Percentiles rank a stretch among this genome's conserved stretches.
Evolutionary conservation across 164 flowering plant species (phyloP).

Genomic region (Vitis cinerea): DNA sequence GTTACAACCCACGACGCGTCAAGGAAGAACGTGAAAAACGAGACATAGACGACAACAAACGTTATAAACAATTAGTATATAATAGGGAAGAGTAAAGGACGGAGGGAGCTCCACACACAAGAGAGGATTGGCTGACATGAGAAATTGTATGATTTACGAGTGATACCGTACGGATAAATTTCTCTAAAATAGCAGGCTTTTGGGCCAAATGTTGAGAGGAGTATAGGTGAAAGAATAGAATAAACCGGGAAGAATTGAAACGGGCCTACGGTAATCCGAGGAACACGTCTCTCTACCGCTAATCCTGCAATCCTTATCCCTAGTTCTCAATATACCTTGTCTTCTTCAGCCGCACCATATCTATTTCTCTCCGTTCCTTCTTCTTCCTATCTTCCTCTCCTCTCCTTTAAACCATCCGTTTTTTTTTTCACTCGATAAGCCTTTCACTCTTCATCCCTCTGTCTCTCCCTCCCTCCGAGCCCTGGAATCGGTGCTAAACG

Average conservation of each 20-base stretch:
- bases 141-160: no score
- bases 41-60: conserved; percentile 16
- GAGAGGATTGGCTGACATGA: no score
- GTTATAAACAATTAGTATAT: not conserved
- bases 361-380: conserved; percentile 15
- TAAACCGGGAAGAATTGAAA: not conserved
- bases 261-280: conserved; percentile 49
- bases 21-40: conserved; percentile 29
- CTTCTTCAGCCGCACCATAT: conserved; percentile 24
- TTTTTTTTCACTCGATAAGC: no score
- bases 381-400: not conserved
- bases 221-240: no score
- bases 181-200: not conserved
- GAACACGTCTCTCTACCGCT: conserved; percentile 35
- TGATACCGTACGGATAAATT: no score
- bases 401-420: no score
- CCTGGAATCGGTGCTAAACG: no score
- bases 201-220: not conserved
- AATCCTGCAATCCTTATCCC: conserved; percentile 43
- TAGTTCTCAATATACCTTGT: conserved; percentile 9
- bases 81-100: not conserved
- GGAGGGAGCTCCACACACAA: no score
- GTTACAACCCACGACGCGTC: no score
- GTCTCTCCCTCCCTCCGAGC: not conserved
- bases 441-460: not conserved